Conservation (phyloP, 306 rosid genomes). For the Pachyrhizus erosus region DNA sequence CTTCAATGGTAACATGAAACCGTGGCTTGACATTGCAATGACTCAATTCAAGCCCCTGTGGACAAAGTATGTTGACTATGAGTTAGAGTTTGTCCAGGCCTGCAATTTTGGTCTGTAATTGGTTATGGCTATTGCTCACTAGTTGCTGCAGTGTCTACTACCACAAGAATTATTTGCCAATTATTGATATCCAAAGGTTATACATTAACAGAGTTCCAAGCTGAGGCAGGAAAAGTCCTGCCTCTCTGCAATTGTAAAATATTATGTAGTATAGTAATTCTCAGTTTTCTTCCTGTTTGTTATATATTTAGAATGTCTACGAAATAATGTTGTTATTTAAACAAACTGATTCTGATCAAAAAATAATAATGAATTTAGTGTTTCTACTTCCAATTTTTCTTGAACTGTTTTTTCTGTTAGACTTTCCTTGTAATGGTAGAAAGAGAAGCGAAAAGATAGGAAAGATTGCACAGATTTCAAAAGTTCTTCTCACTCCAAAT, state of each 20-base stretch:
- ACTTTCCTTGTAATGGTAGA: no score
- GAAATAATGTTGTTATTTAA: conserved; percentile 39
- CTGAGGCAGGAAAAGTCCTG: conserved; percentile 47
- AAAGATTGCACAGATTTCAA: no score
- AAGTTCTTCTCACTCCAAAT: no score
- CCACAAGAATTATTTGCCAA: conserved; percentile 34
- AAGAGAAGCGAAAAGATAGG: no score
- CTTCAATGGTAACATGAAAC: conserved; percentile 88
- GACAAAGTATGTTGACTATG: conserved; percentile 81
- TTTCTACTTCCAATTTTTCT: not conserved
- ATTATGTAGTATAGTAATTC: conserved; percentile 49
- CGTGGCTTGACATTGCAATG: conserved; percentile 93
- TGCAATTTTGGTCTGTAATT: conserved; percentile 78
- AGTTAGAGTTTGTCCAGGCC: conserved; percentile 77
- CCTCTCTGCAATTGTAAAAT: conserved; percentile 60
- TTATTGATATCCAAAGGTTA: conserved; percentile 40
- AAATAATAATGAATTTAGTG: not conserved
- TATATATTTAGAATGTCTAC: conserved; percentile 42
- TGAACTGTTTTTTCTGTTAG: not conserved
- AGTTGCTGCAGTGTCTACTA: conserved; percentile 40
- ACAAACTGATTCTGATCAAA: not conserved
- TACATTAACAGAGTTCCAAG: conserved; percentile 47
- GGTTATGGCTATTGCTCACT: conserved; percentile 29
- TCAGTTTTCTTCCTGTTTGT: conserved; percentile 36
- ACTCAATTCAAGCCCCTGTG: conserved; percentile 78